phyloP scores from a whole-genome alignment of 352 stramenopile species.

The Globisporangium solare region DNA sequence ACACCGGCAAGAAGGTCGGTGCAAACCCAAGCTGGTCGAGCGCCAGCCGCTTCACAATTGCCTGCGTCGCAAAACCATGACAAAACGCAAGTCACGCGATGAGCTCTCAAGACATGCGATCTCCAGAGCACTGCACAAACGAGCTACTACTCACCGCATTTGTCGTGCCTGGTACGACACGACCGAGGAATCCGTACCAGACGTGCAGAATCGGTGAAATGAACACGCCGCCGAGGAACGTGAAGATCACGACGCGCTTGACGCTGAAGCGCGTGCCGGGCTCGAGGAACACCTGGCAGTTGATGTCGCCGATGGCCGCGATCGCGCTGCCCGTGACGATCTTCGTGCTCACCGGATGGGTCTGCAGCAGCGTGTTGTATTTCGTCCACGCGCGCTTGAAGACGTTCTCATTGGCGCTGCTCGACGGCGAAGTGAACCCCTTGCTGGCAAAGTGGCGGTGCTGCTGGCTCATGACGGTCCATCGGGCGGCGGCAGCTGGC shows the following conservation, averaged over 20 bases:
- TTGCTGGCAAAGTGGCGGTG: too few relatives aligned
- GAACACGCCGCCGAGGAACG: conserved; percentile 51
- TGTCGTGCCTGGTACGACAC: conserved; percentile 29
- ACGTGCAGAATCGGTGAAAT: conserved; percentile 75
- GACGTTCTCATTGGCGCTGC: conserved; percentile 2
- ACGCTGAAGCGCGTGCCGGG: conserved; percentile 23
- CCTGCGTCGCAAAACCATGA: conserved; percentile 5
- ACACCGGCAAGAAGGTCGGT: conserved; percentile 63
- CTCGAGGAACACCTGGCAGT: conserved; percentile 66
- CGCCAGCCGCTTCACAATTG: conserved; percentile 60
- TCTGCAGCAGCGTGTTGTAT: conserved; percentile 55
- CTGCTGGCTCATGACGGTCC: too few relatives aligned
- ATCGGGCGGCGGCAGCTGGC: too few relatives aligned
- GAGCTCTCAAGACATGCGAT: too few relatives aligned
- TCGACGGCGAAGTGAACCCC: too few relatives aligned
- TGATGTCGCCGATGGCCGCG: conserved; percentile 57
- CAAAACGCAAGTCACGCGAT: background rate
- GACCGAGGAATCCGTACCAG: conserved; percentile 67
- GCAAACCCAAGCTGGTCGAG: conserved; percentile 80
- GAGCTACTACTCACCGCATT: conserved; percentile 12
- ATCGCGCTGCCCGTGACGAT: conserved; percentile 56
- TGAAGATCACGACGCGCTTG: conserved; percentile 63
- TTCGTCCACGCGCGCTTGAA: conserved; percentile 38
- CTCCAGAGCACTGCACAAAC: background rate
- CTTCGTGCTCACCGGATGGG: conserved; percentile 60